Base-by-base conservation (phyloP, 2,329 filamentous ascomycete species). In the Calonectria pauciramosa region DNA sequence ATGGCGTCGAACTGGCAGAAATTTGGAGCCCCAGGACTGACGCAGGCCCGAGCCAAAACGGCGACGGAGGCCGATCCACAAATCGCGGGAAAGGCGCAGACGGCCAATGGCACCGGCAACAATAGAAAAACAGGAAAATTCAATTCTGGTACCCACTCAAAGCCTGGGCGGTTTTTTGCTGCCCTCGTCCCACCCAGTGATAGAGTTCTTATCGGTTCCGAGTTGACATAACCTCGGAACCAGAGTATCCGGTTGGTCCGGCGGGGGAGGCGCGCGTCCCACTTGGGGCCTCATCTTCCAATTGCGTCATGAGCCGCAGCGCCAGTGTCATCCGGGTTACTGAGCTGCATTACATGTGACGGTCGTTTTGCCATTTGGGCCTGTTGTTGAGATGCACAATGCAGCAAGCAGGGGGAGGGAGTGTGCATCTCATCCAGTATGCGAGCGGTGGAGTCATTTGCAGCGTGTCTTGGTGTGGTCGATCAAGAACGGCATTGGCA, bases 41-140 rank as follows among this genome's bases (percentile, higher is more conserved):
- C 18, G 2, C 9, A n/a, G 18, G 18, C 51, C 51, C 34, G 41
- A 11, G 18, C 20, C 41, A 47, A 60, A 32, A 16, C 56, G 34
- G 34, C 34, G 11, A 60, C 56, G n/a, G 13, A 7, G 36, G 4
- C 20, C 36, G 36, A 13, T 60, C 54, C 54, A 60, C 54, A 34
- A 30, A 30, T 38, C 30, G 34, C 56, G n/a, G 34, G 38, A 60
- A 34, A 26, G 34, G 34, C 28, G 56, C 56, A 60, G 34, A 41
- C 26, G 32, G 56, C 56, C 56, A 60, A 60, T 60, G 56, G 56
- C 56, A 60, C 56, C 34, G 36, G 54, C 54, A 60, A 60, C 54
- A 16, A 34, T 60, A 38, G 8, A 60, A 60, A 41, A 60, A 38
- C 56, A 60, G 34, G 56, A 60, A 60, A 60, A 60, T 38, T 60